Base-by-base conservation (phyloP, 225 moss, liverwort and hornwort genomes). In the Marchantia polymorpha region DNA sequence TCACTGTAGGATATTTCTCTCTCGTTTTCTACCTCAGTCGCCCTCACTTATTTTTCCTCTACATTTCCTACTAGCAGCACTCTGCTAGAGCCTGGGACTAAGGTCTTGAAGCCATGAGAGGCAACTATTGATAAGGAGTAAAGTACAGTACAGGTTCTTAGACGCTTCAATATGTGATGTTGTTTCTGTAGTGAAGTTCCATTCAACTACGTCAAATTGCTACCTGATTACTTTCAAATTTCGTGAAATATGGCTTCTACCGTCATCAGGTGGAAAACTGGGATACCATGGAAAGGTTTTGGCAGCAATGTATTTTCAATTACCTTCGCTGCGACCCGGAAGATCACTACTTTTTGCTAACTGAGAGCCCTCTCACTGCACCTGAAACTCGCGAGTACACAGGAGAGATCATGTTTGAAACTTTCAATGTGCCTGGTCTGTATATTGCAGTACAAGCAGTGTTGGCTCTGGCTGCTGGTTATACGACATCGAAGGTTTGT, bases 231-330 rank as follows among this genome's bases (percentile, higher is more conserved):
- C 39, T 39, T 39, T 39, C 5, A 49, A 58, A 75, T 53, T 11
- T 56, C 3, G 55, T 58, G 63, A 46, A 77, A 25, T 6, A 64
- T 51, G 73, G 27, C 39, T 39, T 54, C 13, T 26, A 78, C 13
- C 66, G 64, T 22, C 23, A 50, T 79, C 86, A 95, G 94, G 91
- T 95, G 66, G 94, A 95, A 83, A 95, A 95, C 64, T 95, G 94
- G 94, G 94, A 95, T 81, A 95, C 93, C 0, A 95, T 95, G 94
- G 94, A 95, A 89, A 89, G 94, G 64, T 95, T 91, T 64, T 95
- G 94, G 94, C 94, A 95, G 81, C 94, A 95, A 68, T 95, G 94
- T 83, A 89, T 95, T 71, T 95, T 95, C 80, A 95, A 92, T 78
- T 95, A 95, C 82, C 77, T 95, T 82, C 91, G 94, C 69, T 92